Conservation (phyloP, 2,329 filamentous ascomycete genomes). For the Aspergillus phoenicis region DNA sequence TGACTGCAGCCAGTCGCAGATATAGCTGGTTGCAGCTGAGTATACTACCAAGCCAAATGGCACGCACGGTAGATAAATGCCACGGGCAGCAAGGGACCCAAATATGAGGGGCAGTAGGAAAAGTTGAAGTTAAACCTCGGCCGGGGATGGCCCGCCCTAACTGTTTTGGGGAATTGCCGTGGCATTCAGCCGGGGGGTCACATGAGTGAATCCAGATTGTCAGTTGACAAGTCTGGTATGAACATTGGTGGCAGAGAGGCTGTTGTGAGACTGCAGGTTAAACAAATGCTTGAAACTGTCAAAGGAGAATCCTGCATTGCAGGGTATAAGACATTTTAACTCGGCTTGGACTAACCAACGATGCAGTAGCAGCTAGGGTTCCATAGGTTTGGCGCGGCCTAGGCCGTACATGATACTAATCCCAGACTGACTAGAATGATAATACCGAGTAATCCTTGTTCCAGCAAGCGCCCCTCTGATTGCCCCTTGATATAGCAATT, state of each 20-base stretch:
- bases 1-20: not conserved
- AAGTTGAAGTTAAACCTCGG: not conserved
- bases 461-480: not conserved
- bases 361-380: not conserved
- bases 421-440: not conserved
- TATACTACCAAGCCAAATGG: not conserved
- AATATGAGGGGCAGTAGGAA: not conserved
- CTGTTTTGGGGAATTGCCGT: not conserved
- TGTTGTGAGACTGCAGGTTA: too few species aligned
- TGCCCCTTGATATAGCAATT: too few species aligned
- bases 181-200: not conserved
- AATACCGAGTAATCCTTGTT: not conserved
- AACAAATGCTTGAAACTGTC: too few species aligned
- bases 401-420: not conserved
- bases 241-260: too few species aligned
- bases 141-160: not conserved
- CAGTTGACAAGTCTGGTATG: not conserved
- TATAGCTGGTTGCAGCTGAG: too few species aligned
- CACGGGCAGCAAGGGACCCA: not conserved
- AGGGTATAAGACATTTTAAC: not conserved
- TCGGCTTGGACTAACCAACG: not conserved
- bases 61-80: not conserved
- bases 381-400: not conserved
- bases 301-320: too few species aligned
- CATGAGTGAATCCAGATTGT: not conserved